Conservation (phyloP, 352 stramenopile genomes). For the Phytophthora tentaculata region DNA sequence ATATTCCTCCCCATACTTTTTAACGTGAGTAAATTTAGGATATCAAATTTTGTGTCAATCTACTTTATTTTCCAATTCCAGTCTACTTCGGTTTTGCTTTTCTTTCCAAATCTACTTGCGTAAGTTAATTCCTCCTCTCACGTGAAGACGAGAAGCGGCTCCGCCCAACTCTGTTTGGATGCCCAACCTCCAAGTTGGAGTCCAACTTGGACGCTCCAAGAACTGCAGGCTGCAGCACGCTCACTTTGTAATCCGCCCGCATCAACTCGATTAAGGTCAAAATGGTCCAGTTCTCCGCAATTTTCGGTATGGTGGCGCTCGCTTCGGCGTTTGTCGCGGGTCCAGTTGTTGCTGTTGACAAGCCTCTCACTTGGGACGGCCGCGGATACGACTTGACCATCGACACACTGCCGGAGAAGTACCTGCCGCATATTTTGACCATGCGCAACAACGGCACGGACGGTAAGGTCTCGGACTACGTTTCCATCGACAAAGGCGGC, state of each 20-base stretch:
- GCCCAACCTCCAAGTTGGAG: too few relatives aligned
- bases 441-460: slow-evolving; percentile 44
- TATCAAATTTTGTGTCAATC: too few relatives aligned
- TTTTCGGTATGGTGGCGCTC: slow-evolving; percentile 4
- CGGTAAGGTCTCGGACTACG: slow-evolving; percentile 47
- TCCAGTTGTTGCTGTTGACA: neutral
- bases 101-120: too few relatives aligned
- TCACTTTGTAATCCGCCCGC: slow-evolving; percentile 2
- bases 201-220: too few relatives aligned
- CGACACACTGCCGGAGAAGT: slow-evolving; percentile 51
- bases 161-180: too few relatives aligned
- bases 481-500: slow-evolving; percentile 40
- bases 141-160: too few relatives aligned
- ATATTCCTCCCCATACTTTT: too few relatives aligned
- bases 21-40: too few relatives aligned
- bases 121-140: too few relatives aligned
- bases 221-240: neutral
- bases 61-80: too few relatives aligned
- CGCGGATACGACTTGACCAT: slow-evolving; percentile 51
- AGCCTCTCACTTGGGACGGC: slow-evolving; percentile 52
- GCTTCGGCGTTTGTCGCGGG: neutral
- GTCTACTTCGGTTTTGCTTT: too few relatives aligned
- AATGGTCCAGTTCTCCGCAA: slow-evolving; percentile 7
- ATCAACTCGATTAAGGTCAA: neutral
- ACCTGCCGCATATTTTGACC: slow-evolving; percentile 61